These are phyloP conservation scores for Trametes pubescens DNA, from an alignment of 1,284 basidiomycete genomes.

Conservation along the genomic window DNA sequence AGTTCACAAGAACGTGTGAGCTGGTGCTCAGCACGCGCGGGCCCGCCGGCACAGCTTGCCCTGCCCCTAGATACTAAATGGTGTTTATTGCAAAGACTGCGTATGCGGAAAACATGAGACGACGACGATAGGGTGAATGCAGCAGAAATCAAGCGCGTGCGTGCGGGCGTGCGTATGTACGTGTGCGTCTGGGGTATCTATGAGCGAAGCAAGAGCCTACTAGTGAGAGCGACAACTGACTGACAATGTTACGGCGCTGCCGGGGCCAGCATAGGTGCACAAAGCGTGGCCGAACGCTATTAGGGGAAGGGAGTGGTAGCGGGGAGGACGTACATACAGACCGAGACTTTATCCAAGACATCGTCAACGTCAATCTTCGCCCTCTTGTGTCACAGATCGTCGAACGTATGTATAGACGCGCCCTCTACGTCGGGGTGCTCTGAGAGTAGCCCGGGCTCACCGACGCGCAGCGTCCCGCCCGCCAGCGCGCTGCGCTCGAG, in stretches of 20 bases:
- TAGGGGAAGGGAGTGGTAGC: conserved; percentile 5
- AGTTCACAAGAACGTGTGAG: no score
- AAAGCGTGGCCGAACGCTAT: conserved; percentile 11
- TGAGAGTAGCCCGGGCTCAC: conserved; percentile 51
- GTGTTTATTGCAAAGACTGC: not conserved
- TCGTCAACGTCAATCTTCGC: not conserved
- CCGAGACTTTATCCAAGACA: conserved; percentile 30
- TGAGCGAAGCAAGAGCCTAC: not conserved
- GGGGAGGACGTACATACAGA: conserved; percentile 11
- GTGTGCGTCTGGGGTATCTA: conserved; percentile 19
- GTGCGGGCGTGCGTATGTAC: conserved; percentile 14
- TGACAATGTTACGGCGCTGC: conserved; percentile 14
- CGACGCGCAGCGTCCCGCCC: conserved; percentile 73
- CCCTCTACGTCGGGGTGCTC: conserved; percentile 41
- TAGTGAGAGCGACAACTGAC: not conserved
- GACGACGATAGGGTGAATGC: conserved; percentile 1
- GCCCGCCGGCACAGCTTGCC: no score
- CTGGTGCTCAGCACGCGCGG: no score
- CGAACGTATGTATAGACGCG: not conserved
- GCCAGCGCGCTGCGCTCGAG: conserved; percentile 68
- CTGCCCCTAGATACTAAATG: not conserved
- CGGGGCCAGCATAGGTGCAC: not conserved
- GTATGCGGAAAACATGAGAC: conserved; percentile 7
- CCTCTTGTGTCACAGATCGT: not conserved
- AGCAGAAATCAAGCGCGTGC: not conserved